These are phyloP conservation scores for Sanghuangporus sanghuang DNA, from an alignment of 1,284 basidiomycete genomes.

Conservation along the genomic window DNA sequence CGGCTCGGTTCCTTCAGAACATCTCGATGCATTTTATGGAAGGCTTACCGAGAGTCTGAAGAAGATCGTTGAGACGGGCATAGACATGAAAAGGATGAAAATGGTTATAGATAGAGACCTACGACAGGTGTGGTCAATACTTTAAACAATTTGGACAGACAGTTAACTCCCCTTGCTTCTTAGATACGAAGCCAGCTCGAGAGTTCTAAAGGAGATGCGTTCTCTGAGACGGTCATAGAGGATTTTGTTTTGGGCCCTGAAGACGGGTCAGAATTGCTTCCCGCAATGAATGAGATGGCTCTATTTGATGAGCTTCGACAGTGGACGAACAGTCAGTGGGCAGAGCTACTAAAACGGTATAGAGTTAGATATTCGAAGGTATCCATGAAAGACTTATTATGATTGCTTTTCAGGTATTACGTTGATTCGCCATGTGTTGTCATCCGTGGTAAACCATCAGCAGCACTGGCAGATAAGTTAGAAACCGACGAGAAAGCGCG, in stretches of 20 bases:
- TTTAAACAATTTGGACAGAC: background rate
- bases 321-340: slow-evolving; percentile 82
- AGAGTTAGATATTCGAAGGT: slow-evolving; percentile 1
- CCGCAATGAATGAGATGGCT: slow-evolving; percentile 76
- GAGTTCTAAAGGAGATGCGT: slow-evolving; percentile 71
- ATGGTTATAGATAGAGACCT: slow-evolving; percentile 88
- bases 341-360: slow-evolving; percentile 72
- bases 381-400: background rate
- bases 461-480: slow-evolving; percentile 76
- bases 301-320: slow-evolving; percentile 62
- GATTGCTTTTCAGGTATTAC: slow-evolving; percentile 58
- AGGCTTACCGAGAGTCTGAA: slow-evolving; percentile 69
- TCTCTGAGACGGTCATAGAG: slow-evolving; percentile 67
- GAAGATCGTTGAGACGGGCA: slow-evolving; percentile 68
- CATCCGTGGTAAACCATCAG: slow-evolving; percentile 86
- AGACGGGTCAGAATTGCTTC: slow-evolving; percentile 77
- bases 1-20: slow-evolving; percentile 80
- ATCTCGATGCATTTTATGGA: slow-evolving; percentile 68
- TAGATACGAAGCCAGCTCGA: slow-evolving; percentile 74
- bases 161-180: slow-evolving; percentile 1
- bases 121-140: slow-evolving; percentile 55
- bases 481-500: slow-evolving; percentile 81
- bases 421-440: slow-evolving; percentile 67
- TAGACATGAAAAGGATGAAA: slow-evolving; percentile 91
- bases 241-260: slow-evolving; percentile 88